phyloP scores from a whole-genome alignment of 1,139 yeast genomes.

The Chernovozyma aurita region DNA sequence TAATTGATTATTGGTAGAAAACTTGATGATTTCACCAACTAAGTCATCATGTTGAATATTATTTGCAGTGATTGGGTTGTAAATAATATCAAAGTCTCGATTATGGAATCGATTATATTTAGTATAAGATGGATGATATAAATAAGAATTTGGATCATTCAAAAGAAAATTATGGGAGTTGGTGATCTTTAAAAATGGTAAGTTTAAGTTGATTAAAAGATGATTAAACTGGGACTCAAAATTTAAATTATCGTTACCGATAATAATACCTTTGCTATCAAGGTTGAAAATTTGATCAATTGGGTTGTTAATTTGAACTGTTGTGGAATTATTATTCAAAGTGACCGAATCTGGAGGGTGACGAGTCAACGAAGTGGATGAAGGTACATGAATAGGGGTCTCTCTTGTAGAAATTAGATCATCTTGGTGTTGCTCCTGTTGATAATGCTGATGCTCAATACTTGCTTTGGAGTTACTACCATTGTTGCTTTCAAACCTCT shows the following conservation, averaged over 20 bases:
- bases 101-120: conserved; percentile 38
- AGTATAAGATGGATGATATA: conserved; percentile 41
- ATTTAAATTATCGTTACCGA: conserved; percentile 46
- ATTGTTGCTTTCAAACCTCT: conserved; percentile 1
- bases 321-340: conserved; percentile 7
- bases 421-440: not conserved
- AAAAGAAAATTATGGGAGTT: conserved; percentile 43
- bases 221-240: conserved; percentile 48
- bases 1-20: conserved; percentile 21
- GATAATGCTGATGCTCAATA: not conserved
- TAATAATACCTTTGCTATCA: conserved; percentile 41
- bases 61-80: conserved; percentile 39
- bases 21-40: conserved; percentile 14
- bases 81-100: conserved; percentile 37
- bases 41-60: conserved; percentile 17
- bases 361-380: not conserved
- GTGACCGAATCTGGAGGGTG: conserved; percentile 1
- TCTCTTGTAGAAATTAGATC: not conserved
- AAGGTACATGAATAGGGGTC: not conserved
- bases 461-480: not conserved
- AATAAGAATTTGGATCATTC: conserved; percentile 42
- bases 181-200: conserved; percentile 45
- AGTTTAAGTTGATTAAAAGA: conserved; percentile 39
- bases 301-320: conserved; percentile 39
- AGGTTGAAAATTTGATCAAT: conserved; percentile 47